Evolutionary conservation across 2,329 filamentous ascomycete genomes (phyloP).

Genomic region (Erysiphe neolycopersici): DNA sequence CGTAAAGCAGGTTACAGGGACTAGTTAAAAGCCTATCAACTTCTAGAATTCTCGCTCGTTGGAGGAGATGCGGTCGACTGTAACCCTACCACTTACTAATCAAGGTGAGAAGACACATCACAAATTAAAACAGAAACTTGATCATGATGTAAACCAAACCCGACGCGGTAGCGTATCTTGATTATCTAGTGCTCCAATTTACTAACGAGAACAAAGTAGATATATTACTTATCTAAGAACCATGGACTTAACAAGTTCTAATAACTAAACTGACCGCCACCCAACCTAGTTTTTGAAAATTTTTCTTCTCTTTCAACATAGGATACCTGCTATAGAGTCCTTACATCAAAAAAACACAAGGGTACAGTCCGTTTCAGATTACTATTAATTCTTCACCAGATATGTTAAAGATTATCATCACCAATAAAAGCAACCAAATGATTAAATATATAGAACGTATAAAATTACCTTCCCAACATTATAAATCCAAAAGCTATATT

Average conservation of each 20-base stretch:
- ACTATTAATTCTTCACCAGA: background rate
- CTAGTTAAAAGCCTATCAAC: background rate
- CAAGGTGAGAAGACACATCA: no score
- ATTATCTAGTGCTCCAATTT: background rate
- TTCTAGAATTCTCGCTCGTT: background rate
- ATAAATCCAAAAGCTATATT: no score
- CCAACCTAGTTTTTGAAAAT: background rate
- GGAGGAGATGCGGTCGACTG: no score
- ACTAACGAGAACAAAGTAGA: background rate
- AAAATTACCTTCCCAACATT: background rate
- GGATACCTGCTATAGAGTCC: background rate
- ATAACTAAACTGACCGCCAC: background rate
- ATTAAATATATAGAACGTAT: background rate
- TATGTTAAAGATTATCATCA: background rate
- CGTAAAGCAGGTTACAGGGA: background rate
- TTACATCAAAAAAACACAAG: background rate
- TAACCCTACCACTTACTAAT: no score
- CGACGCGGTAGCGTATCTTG: background rate
- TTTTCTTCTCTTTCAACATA: background rate
- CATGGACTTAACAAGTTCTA: background rate
- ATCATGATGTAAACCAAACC: background rate
- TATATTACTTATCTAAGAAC: background rate
- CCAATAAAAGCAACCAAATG: background rate
- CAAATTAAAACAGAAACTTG: background rate
- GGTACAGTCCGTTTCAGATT: background rate